These are phyloP conservation scores for Berkeleyomyces rouxiae DNA, from an alignment of 2,329 filamentous ascomycete genomes.

Conservation along the genomic window DNA sequence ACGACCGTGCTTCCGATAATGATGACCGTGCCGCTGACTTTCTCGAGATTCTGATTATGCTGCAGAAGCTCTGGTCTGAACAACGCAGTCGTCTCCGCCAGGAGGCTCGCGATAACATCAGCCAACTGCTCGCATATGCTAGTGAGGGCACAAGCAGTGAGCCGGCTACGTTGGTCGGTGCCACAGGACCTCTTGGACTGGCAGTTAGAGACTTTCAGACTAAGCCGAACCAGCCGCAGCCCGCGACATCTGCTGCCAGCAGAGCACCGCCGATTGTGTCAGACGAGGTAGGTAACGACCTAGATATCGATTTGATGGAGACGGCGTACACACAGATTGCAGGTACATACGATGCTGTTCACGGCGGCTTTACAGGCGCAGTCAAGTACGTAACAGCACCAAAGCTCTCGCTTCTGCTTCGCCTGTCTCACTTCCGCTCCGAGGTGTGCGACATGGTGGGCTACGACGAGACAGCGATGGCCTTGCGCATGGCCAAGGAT, in stretches of 20 bases:
- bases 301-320: constrained; percentile 82
- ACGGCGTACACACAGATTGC: constrained; percentile 73
- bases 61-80: constrained; percentile 59
- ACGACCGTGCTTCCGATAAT: constrained; percentile 24
- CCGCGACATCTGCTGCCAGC: neutral
- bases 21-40: constrained; percentile 53
- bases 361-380: constrained; percentile 64
- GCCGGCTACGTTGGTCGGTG: neutral
- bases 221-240: neutral
- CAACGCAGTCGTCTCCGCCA: constrained; percentile 70
- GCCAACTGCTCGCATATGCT: constrained; percentile 70
- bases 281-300: constrained; percentile 37
- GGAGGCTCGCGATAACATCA: constrained; percentile 67
- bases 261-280: constrained; percentile 3
- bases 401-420: constrained; percentile 68
- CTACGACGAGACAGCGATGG: constrained; percentile 54
- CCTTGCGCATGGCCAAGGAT: constrained; percentile 61
- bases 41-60: constrained; percentile 64
- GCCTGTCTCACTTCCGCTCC: constrained; percentile 51
- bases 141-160: constrained; percentile 45
- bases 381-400: constrained; percentile 85
- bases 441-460: constrained; percentile 81
- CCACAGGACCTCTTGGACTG: neutral
- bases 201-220: constrained; percentile 1
- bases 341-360: constrained; percentile 58